Conservation (phyloP, 345 rosid species). For the Citrus hindsii region DNA sequence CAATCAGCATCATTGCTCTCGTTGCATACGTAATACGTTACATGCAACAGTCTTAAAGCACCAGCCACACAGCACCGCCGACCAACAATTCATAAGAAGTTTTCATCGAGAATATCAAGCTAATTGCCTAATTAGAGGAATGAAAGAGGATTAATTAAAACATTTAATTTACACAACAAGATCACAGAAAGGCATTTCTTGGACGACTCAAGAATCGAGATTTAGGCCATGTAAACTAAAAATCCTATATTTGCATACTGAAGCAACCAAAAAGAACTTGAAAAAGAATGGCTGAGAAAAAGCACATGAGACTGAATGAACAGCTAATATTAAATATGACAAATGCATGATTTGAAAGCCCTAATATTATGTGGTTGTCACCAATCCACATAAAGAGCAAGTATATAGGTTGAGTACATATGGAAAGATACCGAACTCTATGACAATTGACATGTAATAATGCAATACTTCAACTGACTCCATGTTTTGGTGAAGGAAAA, state of each 20-base stretch:
- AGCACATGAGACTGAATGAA: constrained; percentile 6
- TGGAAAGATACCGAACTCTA: constrained; percentile 13
- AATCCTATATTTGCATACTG: background rate
- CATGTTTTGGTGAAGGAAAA: constrained; percentile 14
- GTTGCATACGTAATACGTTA: background rate
- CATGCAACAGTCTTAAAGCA: background rate
- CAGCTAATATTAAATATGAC: constrained; percentile 4
- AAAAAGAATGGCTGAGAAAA: background rate
- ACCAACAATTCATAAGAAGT: background rate
- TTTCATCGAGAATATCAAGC: background rate
- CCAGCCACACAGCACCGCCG: background rate
- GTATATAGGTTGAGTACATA: constrained; percentile 20
- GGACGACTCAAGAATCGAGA: background rate
- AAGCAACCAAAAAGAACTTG: background rate
- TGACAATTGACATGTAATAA: constrained; percentile 26
- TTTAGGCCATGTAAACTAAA: background rate
- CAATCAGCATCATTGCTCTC: background rate
- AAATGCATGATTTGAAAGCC: background rate
- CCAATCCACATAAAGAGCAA: constrained; percentile 24
- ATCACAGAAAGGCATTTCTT: background rate
- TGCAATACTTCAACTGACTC: constrained; percentile 23
- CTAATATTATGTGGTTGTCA: constrained; percentile 21
- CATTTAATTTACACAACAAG: background rate
- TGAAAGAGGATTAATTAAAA: background rate
- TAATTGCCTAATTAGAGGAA: background rate